A percentile compares a stretch with the other conserved stretches of the same genome.
Evolutionary conservation across 192 early-diverging fungal species (phyloP).

Genomic region (Dimargaris verticillata): DNA sequence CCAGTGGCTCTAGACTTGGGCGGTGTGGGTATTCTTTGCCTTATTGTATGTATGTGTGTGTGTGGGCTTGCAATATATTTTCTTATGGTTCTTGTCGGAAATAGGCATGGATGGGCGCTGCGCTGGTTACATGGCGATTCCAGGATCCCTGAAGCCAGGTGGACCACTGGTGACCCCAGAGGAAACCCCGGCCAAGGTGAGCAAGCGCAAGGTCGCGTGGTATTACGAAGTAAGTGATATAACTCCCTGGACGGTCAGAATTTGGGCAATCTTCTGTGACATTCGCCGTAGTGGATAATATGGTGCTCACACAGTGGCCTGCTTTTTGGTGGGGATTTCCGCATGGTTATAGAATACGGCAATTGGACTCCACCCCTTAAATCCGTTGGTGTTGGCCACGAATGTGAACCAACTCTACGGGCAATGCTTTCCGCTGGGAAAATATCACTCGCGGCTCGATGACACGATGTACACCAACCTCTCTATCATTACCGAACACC

Average conservation of each 20-base stretch:
- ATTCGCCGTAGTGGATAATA: no score
- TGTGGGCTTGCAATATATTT: neutral
- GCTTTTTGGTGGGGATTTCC: neutral
- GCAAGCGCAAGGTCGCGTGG: neutral
- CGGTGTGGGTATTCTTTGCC: neutral
- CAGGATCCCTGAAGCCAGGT: neutral
- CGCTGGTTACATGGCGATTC: neutral
- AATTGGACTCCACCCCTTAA: conserved; percentile 2
- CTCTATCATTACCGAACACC: no score
- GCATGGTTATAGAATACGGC: neutral
- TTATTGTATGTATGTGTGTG: neutral
- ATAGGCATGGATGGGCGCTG: neutral
- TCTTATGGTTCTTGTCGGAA: neutral
- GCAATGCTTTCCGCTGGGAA: neutral
- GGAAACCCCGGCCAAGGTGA: neutral
- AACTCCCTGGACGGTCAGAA: no score
- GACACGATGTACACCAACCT: neutral
- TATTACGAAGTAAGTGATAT: conserved; percentile 1
- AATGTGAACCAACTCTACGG: neutral
- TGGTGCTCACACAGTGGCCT: neutral
- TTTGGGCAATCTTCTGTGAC: no score
- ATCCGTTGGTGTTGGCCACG: neutral
- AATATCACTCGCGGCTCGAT: neutral
- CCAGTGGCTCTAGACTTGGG: neutral
- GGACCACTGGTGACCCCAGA: neutral